Base-by-base conservation (phyloP, 768 basidiomycete species). In the Lactarius trivialis region DNA sequence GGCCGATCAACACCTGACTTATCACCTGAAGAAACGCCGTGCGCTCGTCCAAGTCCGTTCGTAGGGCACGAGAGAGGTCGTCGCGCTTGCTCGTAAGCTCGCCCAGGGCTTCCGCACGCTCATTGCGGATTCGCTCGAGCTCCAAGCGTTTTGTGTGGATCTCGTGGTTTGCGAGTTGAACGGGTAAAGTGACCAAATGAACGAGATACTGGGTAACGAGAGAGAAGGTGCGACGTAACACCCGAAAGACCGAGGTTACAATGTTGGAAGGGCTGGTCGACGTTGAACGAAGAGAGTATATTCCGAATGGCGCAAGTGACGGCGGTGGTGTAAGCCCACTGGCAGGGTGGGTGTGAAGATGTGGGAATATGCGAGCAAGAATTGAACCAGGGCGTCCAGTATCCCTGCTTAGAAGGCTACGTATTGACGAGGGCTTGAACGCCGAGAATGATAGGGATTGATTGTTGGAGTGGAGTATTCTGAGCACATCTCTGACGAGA, bases 71-170 rank as follows among this genome's bases (percentile, higher is more conserved):
- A 17, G 75, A 69, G n/a, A 86, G 72, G 7, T 70, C 60, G 9
- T 78, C 77, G 24, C 88, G 80, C 69, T 84, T 76, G 45, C 75
- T 77, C 1, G 85, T 76, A 7, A 94, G 78, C 3, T 73, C 71
- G 1, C 92, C 92, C 4, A 94, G 79, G 7, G 78, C 74, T 65
- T 85, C 78, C 0, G 91, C 91, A 4, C 84, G 79, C 65, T 83
- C 78, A 67, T 94, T 82, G 14, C 91, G 80, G 2, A 89, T 76
- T 30, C 72, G 78, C 62, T 88, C 81, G 17, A 93, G 77, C 51
- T 79, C 77, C 49, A 75, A 75, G 17, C 83, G 80, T 64, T 86
- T 88, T 60, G 79, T 73, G 26, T 71, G 73, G 69, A 88, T 88
- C 72, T 94, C 92, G 60, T 88, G 84, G 19, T 81, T 76, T 1